A percentile compares a stretch with the other conserved stretches of the same genome.
These are phyloP conservation scores for Penicillium hesseltinei DNA, from an alignment of 2,329 filamentous ascomycete genomes.

Conservation along the genomic window DNA sequence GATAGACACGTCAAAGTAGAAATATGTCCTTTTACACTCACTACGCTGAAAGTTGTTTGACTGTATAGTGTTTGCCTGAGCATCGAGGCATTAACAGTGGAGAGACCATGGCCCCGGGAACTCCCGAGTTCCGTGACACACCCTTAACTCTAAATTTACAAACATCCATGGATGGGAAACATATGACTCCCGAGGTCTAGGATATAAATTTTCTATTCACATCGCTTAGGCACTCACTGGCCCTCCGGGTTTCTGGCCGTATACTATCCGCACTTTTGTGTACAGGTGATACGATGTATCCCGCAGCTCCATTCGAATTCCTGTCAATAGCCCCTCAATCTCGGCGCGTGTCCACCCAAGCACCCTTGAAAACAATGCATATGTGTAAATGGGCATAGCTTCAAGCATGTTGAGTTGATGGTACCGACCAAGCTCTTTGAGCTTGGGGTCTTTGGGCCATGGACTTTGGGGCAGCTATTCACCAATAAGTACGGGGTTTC, in stretches of 20 bases:
- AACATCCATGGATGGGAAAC: not conserved
- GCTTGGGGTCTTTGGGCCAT: constrained; percentile 53
- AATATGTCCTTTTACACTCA: not conserved
- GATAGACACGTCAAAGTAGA: not conserved
- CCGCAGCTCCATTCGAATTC: constrained; percentile 39
- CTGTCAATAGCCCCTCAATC: constrained; percentile 40
- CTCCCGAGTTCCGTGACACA: not conserved
- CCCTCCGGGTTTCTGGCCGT: constrained; percentile 28
- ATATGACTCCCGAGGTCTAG: not conserved
- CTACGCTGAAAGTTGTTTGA: not conserved
- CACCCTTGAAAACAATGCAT: constrained; percentile 41
- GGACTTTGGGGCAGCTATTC: constrained; percentile 48
- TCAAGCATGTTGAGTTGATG: constrained; percentile 39
- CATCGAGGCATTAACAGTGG: not conserved
- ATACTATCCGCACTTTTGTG: constrained; percentile 31
- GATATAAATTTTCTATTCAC: not conserved
- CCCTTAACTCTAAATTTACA: constrained; percentile 1
- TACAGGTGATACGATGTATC: constrained; percentile 41
- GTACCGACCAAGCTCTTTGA: constrained; percentile 52
- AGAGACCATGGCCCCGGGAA: not conserved
- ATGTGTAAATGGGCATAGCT: constrained; percentile 35
- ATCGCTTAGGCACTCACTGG: not conserved
- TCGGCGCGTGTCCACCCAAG: constrained; percentile 39
- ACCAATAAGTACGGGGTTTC: constrained; percentile 1
- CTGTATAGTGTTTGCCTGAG: not conserved